Evolutionary conservation across 768 basidiomycete genomes (phyloP), one percentile per base, ranked within the genome.

Genomic region (Amylocystis lapponica): DNA sequence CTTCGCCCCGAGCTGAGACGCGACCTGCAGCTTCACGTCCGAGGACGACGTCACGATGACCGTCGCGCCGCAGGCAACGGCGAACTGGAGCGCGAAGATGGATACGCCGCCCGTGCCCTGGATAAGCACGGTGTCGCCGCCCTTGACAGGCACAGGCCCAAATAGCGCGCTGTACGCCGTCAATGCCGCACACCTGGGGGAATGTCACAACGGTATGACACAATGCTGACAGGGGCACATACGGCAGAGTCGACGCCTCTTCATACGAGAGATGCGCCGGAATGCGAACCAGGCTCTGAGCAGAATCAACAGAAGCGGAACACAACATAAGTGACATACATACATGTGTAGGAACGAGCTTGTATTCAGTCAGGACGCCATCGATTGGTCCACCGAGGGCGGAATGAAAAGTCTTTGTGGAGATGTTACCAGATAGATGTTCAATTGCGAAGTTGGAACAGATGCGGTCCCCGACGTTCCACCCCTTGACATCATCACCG

Each of bases 21-120:
- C 78, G 17, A 71, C 45, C 46, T n/a, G 16, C 14, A 82, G 66
- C 51, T 85, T 86, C 26, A 72, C 70, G 48, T 83, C 78, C 0
- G 78, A 78, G 2, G 79, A 82, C 1, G 80, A 83, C 0, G 81
- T 84, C 17, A 70, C 68, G 49, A 86, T 82, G 43, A 82, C 79
- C 2, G 58, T 71, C 1, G 80, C 81, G 22, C 81, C 81, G 13
- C 75, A 68, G 3, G 77, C 75, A 23, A 77, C 68, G 1, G 82
- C 80, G 33, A 85, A 62, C 57, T 83, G 78, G 3, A 74, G 62
- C 5, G 66, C 79, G 50, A 76, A 81, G 71, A 71, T 70, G 1
- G 77, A 75, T 3, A 78, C 76, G 26, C 76, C 76, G 2, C 78
- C 77, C 1, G 75, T 77, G 14, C 77, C 76, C 9, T 71, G 66